Evolutionary conservation across 2,329 filamentous ascomycete species (phyloP), one percentile per base, ranked within the genome.

Genomic region (Microsporum audouinii): DNA sequence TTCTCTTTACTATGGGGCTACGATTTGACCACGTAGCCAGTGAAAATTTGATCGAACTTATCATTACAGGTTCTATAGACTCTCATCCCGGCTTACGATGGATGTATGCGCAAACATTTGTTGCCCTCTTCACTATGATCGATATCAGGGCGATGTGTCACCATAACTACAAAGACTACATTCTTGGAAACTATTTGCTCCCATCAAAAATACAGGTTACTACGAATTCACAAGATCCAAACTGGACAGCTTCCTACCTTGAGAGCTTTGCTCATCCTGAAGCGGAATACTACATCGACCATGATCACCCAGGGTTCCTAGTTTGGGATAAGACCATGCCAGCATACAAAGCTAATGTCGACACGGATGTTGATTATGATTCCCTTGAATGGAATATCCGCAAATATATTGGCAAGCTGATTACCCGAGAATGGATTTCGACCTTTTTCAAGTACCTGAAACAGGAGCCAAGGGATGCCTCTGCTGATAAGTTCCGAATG

Each of bases 371-470:
- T 78, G 73, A 83, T 51, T 99, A 94, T 68, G 94, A 99, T 68
- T 85, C 89, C 12, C 77, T 89, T 0, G 94, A 99, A 73, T 84
- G 76, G 67, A 80, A 80, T 1, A 84, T 88, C 5, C 86, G 92
- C 45, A 81, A 82, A 60, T 88, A 89, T 69, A 94, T 99, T 69
- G 94, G 91, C 56, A 81, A 82, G 60, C 79, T 91, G 47, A 79
- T 99, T 64, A 89, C 88, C 63, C 85, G 85, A 57, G 83, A 89
- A 33, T 99, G 94, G 95, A 86, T 96, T 66, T 83, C 83, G 49
- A 87, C 87, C 58, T 92, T 87, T 73, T 99, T 99, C 69, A 88
- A 86, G 29, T 97, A 92, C 71, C 82, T 97, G 77, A 97, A 96
- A 76, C 94, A 97, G 74, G 92, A 97, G 72, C 92, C 94, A 1